Base-by-base conservation (phyloP, 2,329 filamentous ascomycete genomes). In the Clarireedia paspali region DNA sequence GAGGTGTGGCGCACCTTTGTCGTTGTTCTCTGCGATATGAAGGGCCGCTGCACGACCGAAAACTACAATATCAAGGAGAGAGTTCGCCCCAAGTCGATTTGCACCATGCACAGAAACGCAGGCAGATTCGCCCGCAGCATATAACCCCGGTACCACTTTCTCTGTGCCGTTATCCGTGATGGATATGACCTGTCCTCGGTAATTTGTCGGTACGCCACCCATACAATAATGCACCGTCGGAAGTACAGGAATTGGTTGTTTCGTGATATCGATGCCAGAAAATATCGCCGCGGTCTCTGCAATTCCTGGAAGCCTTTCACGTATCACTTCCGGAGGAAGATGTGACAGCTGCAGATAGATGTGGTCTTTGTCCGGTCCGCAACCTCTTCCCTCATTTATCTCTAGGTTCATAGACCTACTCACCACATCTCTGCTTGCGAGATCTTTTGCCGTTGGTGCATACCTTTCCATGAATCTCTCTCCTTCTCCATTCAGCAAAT, bases 381-480 rank as follows among this genome's bases (percentile, higher is more conserved):
- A 92, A 84, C 94, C 92, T 75, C 92, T 91, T 67, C 94, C 94
- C 68, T 97, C 91, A 56, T 92, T 90, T 70, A 97, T 97, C 76
- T 99, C 92, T 77, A 97, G 82, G 58, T 91, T 99, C 91, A 99
- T 99, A 61, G 90, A 95, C 71, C 94, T 88, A 60, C 91, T 96
- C 63, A 97, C 92, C 65, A 97, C 94, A 69, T 99, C 92, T 75
- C 92, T 90, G 68, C 86, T 91, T 62, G 92, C 92, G 70, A 99
- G 82, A 84, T 99, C 92, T 84, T 96, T 97, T 67, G 92, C 92
- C 50, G 92, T 97, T 58, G 92, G 92, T 45, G 92, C 92, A 71
- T 99, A 99, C 70, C 92, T 86, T 78, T 97, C 92, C 92, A 99
- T 99, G 78, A 99, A 99, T 69, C 92, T 88, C 78, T 97, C 94